Evolutionary conservation across 2,329 filamentous ascomycete genomes (phyloP), one percentile per base, ranked within the genome.

Genomic region (Hymenoscyphus repandus): DNA sequence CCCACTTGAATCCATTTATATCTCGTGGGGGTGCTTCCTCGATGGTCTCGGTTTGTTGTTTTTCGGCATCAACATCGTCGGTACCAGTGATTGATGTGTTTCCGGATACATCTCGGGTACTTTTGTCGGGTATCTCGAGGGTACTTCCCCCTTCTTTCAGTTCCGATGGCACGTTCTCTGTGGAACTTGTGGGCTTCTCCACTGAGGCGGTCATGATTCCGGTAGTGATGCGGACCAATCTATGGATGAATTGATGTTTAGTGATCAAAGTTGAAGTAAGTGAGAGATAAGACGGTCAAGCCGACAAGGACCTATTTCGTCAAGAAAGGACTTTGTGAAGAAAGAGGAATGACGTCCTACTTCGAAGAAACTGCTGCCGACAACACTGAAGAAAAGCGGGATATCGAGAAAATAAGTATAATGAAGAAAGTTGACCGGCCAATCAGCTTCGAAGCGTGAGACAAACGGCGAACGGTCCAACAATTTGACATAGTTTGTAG

Each of bases 1-100:
- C 46, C 65, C 66, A 68, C 56, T 54, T 64, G 49, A 60, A 52
- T 1, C 63, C 60, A 13, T 46, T 52, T 22, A 66, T 62, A 45
- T 63, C 57, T 52, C 64, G 57, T 12, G 58, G 57, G 37, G 61
- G 58, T 13, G 40, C 52, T 45, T 58, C 53, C 13, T 45, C 46
- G n/a, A 45, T 39, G 1, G 34, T 10, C 18, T 43, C 40, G 3
- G 49, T 32, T 38, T 50, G 33, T 18, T 53, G 45, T 22, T 62
- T 62, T n/a, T 61, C 61, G 39, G 42, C 27, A 15, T 59, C 58
- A 18, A 49, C 42, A 20, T 53, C 41, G 27, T 60, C 57, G 6
- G 51, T 36, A 7, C 53, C 58, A 1, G 53, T 55, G 13, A 62
- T 22, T 11, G 60, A 62, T 2, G 55, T 58, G 6, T 51, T 49